phyloP scores from a whole-genome alignment of 345 rosid species.

The Brassica cretica region DNA sequence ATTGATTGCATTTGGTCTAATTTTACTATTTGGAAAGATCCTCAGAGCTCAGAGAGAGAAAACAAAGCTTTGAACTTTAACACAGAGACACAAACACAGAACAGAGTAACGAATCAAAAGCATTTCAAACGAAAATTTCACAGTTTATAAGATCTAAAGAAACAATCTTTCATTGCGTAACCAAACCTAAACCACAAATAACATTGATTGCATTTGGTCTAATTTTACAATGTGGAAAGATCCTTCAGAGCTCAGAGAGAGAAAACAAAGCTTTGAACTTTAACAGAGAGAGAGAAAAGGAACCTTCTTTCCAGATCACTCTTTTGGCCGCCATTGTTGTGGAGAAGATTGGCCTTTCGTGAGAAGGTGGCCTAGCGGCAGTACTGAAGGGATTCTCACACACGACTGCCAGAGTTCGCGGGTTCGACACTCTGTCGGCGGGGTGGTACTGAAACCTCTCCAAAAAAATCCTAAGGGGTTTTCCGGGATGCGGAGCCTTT shows the following conservation, averaged over 20 bases:
- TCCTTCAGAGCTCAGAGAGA: background rate
- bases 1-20: background rate
- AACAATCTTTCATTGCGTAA: background rate
- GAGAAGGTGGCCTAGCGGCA: too few species aligned
- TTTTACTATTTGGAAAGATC: background rate
- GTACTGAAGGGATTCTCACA: too few species aligned
- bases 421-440: too few species aligned
- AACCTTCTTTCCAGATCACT: constrained; percentile 85
- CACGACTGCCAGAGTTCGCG: too few species aligned
- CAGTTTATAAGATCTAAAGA: background rate
- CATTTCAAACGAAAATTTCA: background rate
- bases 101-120: constrained; percentile 8
- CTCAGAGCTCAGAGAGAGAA: background rate
- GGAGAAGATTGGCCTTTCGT: too few species aligned
- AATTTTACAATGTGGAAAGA: background rate
- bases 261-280: background rate
- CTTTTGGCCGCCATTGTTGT: too few species aligned
- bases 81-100: background rate
- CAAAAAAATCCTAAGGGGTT: too few species aligned
- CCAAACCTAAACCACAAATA: background rate
- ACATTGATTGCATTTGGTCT: background rate
- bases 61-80: background rate
- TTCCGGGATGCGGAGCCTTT: too few species aligned
- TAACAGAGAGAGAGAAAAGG: background rate
- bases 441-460: too few species aligned